Percentiles rank a stretch among this genome's conserved stretches.
These are phyloP conservation scores for Sanghuangporus baumii DNA, from an alignment of 1,284 basidiomycete genomes.

Conservation along the genomic window DNA sequence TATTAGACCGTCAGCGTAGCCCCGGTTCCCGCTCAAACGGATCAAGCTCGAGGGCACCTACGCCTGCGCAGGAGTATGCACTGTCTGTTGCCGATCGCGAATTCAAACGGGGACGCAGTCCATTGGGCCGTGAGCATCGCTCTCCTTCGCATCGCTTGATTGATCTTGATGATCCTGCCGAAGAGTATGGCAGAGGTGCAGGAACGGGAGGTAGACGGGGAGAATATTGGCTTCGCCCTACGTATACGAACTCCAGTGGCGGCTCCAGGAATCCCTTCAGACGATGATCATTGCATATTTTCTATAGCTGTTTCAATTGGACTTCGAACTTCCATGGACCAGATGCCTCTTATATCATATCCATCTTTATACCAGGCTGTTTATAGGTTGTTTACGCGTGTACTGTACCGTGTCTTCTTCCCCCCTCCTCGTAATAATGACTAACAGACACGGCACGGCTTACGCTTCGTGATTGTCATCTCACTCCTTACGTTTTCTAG, in stretches of 20 bases:
- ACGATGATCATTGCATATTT: background rate
- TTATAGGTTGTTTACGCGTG: background rate
- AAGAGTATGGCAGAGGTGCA: slow-evolving; percentile 18
- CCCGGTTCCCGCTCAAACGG: slow-evolving; percentile 18
- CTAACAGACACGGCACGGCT: too few relatives aligned
- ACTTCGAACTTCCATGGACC: background rate
- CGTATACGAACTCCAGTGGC: slow-evolving; percentile 16
- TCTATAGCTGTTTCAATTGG: background rate
- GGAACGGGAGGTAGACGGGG: slow-evolving; percentile 19
- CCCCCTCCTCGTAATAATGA: too few relatives aligned
- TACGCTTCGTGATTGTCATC: too few relatives aligned
- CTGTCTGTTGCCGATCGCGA: slow-evolving; percentile 30
- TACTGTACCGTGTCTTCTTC: too few relatives aligned
- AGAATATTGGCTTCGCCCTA: slow-evolving; percentile 30
- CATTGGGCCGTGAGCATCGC: background rate
- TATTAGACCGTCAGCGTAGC: slow-evolving; percentile 4
- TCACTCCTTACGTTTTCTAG: too few relatives aligned
- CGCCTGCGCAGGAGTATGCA: slow-evolving; percentile 58
- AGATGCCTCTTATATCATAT: background rate
- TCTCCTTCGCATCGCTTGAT: background rate
- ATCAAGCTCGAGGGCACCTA: slow-evolving; percentile 25
- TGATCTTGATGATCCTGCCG: slow-evolving; percentile 13
- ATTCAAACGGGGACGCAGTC: slow-evolving; percentile 1
- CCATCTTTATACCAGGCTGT: background rate
- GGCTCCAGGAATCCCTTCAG: slow-evolving; percentile 33